Evolutionary conservation across 176 grass and related monocot genomes (phyloP).

Genomic region (Avena insularis): DNA sequence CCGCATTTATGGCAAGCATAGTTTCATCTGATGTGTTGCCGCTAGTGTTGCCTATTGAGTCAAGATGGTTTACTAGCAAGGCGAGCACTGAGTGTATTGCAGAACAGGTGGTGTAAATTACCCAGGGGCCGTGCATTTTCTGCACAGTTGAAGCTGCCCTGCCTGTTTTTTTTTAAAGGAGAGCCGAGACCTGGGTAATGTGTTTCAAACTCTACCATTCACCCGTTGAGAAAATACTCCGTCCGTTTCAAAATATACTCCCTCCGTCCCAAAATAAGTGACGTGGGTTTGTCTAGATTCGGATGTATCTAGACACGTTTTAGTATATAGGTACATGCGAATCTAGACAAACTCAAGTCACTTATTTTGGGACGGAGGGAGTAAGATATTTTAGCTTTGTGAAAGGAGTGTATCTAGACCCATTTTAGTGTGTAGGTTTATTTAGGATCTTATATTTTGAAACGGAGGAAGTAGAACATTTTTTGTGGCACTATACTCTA

Average conservation of each 20-base stretch:
- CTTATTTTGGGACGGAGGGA: too few relatives aligned
- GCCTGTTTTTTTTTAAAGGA: neutral
- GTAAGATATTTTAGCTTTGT: too few relatives aligned
- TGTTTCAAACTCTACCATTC: neutral
- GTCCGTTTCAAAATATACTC: too few relatives aligned
- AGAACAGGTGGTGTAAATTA: conserved; percentile 21
- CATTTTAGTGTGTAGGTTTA: too few relatives aligned
- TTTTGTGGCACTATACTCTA: neutral
- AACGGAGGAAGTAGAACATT: neutral
- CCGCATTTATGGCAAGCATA: conserved; percentile 31
- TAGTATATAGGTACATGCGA: too few relatives aligned
- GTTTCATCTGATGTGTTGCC: conserved; percentile 33
- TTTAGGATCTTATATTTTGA: too few relatives aligned
- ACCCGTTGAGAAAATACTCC: neutral
- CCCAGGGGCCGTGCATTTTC: neutral
- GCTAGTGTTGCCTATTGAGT: conserved; percentile 43
- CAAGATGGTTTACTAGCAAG: conserved; percentile 46
- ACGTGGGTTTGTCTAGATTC: too few relatives aligned
- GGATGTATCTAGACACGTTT: too few relatives aligned
- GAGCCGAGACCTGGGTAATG: neutral
- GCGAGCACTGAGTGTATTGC: conserved; percentile 28
- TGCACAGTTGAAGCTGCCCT: neutral
- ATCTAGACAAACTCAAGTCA: too few relatives aligned
- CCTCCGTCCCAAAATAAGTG: too few relatives aligned
- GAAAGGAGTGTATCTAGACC: too few relatives aligned